phyloP scores from a whole-genome alignment of 345 rosid species.

The Syzygium jambos region DNA sequence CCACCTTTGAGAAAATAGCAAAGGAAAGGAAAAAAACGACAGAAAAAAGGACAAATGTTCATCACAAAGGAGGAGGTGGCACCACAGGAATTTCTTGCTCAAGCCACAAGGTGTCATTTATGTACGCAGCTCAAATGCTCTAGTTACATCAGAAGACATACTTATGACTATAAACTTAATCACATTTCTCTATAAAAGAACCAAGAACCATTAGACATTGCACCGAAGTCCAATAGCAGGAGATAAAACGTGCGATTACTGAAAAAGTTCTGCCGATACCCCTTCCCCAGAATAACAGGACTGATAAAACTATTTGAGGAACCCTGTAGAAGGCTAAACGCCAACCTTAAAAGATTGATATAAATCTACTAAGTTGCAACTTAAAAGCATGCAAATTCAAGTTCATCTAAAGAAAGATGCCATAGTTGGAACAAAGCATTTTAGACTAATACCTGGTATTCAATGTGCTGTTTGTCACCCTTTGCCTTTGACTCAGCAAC shows the following conservation, averaged over 20 bases:
- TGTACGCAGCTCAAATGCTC: background rate
- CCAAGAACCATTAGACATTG: background rate
- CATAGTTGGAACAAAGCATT: background rate
- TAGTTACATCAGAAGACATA: background rate
- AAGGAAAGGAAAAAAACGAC: background rate
- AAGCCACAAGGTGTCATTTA: background rate
- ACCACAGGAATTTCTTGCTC: background rate
- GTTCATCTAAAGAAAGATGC: background rate
- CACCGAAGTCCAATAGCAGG: background rate
- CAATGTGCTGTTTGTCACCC: conserved; percentile 53
- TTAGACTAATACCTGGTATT: conserved; percentile 53
- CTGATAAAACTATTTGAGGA: background rate
- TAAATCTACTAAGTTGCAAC: background rate
- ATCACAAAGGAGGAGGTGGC: background rate
- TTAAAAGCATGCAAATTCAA: background rate
- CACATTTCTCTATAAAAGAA: background rate
- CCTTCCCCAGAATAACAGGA: background rate
- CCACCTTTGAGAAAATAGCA: background rate
- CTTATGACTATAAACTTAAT: background rate
- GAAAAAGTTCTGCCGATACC: background rate
- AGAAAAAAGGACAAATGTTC: background rate
- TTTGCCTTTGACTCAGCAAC: conserved; percentile 75
- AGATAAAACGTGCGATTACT: background rate
- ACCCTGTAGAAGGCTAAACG: background rate
- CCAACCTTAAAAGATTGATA: background rate